Conservation (phyloP, 1,284 basidiomycete genomes). For the Vanrija humicola region DNA sequence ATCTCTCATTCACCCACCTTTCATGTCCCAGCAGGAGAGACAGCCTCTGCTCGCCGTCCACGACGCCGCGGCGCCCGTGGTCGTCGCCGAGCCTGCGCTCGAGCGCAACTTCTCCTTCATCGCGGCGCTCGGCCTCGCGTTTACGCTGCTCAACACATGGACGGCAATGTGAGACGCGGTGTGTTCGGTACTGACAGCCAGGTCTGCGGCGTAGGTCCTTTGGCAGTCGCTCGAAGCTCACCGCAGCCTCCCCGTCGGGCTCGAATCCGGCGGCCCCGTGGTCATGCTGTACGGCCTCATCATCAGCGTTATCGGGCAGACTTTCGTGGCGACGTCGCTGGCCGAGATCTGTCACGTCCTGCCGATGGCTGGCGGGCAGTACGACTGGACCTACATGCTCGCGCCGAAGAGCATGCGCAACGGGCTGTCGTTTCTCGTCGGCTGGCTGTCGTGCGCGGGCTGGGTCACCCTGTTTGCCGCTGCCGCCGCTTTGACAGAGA, state of each 20-base stretch:
- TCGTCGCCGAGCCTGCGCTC: not conserved
- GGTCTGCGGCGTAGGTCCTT: too few relatives aligned
- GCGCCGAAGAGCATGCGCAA: not conserved
- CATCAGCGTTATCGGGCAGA: conserved; percentile 19
- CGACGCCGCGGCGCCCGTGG: too few relatives aligned
- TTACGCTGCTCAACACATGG: conserved; percentile 18
- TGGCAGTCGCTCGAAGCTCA: not conserved
- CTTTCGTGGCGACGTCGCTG: conserved; percentile 20
- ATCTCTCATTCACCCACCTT: too few relatives aligned
- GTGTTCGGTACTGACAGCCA: not conserved
- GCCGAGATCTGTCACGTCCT: conserved; percentile 16
- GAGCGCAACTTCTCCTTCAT: conserved; percentile 18
- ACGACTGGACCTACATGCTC: conserved; percentile 31
- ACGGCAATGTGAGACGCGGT: not conserved
- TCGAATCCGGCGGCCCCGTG: conserved; percentile 37
- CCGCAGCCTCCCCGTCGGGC: conserved; percentile 12
- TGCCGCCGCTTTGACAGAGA: conserved; percentile 11
- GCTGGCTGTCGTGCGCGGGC: conserved; percentile 17
- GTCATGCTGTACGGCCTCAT: conserved; percentile 42
- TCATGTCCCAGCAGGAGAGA: too few relatives aligned
- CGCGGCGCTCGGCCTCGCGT: conserved; percentile 11
- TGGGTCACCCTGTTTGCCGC: conserved; percentile 45
- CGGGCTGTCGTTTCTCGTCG: not conserved
- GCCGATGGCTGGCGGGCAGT: conserved; percentile 36
- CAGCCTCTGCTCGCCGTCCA: too few relatives aligned